phyloP scores from a whole-genome alignment of 1,284 basidiomycete species.

The Trametes sp. region DNA sequence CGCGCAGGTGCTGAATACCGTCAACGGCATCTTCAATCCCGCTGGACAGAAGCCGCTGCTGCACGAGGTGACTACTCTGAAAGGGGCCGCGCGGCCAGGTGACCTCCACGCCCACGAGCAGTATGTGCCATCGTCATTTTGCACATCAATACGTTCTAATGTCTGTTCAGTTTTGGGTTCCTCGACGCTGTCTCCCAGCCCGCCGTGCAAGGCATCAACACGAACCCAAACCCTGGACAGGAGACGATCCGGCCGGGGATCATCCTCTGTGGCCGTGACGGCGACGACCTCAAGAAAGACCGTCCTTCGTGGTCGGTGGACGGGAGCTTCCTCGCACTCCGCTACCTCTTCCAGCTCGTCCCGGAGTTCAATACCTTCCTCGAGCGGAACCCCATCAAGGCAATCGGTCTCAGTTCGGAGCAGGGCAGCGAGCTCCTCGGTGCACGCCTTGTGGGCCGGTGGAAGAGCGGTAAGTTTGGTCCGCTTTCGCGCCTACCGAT shows the following conservation, averaged over 20 bases:
- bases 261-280: conserved; percentile 44
- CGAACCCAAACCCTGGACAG: conserved; percentile 45
- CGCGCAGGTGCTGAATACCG: conserved; percentile 13
- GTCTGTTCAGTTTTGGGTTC: conserved; percentile 44
- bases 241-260: conserved; percentile 41
- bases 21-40: conserved; percentile 24
- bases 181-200: conserved; percentile 52
- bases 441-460: neutral
- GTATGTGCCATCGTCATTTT: conserved; percentile 19
- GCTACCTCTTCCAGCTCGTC: neutral
- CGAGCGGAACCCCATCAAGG: neutral
- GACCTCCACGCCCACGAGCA: conserved; percentile 46
- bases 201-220: conserved; percentile 44
- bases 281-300: conserved; percentile 29
- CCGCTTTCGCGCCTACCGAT: neutral
- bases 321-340: neutral
- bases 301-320: neutral
- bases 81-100: conserved; percentile 44
- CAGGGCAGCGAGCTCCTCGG: conserved; percentile 2
- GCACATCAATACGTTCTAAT: neutral
- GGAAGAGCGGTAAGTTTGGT: conserved; percentile 4
- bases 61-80: conserved; percentile 40
- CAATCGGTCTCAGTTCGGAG: neutral
- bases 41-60: conserved; percentile 37
- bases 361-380: neutral